Evolutionary conservation across 371 early-diverging fungal genomes (phyloP), one percentile per base, ranked within the genome.

Genomic region (Capillidium heterosporum): DNA sequence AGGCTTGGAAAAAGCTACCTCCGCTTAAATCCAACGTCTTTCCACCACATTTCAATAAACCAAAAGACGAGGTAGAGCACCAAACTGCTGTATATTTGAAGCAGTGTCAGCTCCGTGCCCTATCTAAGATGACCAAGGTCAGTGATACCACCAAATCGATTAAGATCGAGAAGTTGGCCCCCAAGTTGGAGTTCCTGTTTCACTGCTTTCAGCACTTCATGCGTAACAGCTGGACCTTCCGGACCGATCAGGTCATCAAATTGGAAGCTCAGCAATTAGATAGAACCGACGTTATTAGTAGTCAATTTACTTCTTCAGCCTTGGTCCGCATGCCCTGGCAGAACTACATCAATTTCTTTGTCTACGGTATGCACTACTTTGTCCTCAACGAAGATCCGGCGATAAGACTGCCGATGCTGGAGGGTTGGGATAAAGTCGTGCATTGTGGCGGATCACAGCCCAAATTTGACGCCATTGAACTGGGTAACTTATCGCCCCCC

Each of bases 331-430:
- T 53, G 7, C 65, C 67, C 17, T 74, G 75, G 75, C 53, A 61
- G 15, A 62, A 63, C 17, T 74, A 74, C 47, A 61, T 71, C 7
- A 52, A 63, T 15, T 65, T 69, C 59, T 68, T 69, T 15, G 62
- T 65, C 40, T 74, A 71, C 50, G 75, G 75, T 58, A 63, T 74
- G 11, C 70, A 72, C 47, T 67, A 68, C 40, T 74, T 57, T 58
- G 70, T 74, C 1, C 35, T 53, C 13, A 63, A 65, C 28, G 59
- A 60, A 29, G 70, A 69, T 48, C 56, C 65, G 0, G 60, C 65
- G 27, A 65, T 74, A 32, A 49, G 74, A 1, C 28, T 71, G 0
- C 70, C 69, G 3, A 61, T 59, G 0, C 64, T 71, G 11, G 56
- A 63, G 13, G 71, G 69, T n/a, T 72, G 75, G 72, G 62, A 57